Percentiles rank a stretch among this genome's conserved stretches.
phyloP scores from a whole-genome alignment of 805 yeast species.

The Kluyveromyces siamensis region DNA sequence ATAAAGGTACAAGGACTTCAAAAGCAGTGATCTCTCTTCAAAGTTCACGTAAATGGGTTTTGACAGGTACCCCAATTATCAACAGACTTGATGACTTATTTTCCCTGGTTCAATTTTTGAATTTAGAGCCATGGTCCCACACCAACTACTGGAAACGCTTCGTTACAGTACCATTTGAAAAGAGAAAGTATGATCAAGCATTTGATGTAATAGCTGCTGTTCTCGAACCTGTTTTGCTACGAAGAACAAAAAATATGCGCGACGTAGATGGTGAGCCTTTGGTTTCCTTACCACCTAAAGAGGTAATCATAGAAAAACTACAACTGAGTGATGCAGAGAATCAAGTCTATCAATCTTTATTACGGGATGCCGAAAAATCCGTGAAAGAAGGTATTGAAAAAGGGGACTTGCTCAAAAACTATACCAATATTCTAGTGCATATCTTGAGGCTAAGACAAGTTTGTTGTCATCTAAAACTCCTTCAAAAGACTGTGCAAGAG shows the following conservation, averaged over 20 bases:
- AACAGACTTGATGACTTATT: constrained; percentile 81
- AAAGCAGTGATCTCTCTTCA: constrained; percentile 62
- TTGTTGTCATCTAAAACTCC: constrained; percentile 74
- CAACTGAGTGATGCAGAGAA: constrained; percentile 59
- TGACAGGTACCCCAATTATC: constrained; percentile 91
- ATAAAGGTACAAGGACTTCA: constrained; percentile 68
- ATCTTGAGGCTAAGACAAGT: constrained; percentile 77
- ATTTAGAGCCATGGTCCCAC: constrained; percentile 85
- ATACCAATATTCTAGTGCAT: constrained; percentile 73
- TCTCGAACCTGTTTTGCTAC: constrained; percentile 68
- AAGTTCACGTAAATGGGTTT: constrained; percentile 66
- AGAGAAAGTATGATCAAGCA: constrained; percentile 59
- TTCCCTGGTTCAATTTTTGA: constrained; percentile 63
- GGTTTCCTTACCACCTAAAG: constrained; percentile 70
- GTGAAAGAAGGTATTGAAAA: constrained; percentile 48
- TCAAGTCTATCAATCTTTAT: constrained; percentile 57
- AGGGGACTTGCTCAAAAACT: constrained; percentile 64
- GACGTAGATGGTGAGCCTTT: constrained; percentile 62
- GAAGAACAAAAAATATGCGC: constrained; percentile 83
- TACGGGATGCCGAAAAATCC: constrained; percentile 54
- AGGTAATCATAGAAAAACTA: constrained; percentile 58
- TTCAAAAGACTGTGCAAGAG: constrained; percentile 42
- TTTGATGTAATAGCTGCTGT: constrained; percentile 78
- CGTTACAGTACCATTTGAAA: constrained; percentile 75
- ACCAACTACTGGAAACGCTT: constrained; percentile 82